Conservation (phyloP, 495 filamentous ascomycete species). For the Coniosporium apollinis region DNA sequence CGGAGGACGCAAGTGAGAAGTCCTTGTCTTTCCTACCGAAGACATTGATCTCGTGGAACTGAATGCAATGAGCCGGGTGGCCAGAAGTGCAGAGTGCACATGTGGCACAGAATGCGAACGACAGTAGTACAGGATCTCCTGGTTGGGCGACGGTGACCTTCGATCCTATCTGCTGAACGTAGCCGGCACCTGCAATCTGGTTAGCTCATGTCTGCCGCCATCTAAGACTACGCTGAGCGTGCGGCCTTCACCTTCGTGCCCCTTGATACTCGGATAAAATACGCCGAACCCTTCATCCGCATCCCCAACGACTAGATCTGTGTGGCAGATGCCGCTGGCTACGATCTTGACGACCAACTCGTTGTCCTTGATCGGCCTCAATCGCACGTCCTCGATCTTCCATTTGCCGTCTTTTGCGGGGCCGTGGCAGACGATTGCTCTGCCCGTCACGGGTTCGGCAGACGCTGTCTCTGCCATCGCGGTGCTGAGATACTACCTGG, state of each 20-base stretch:
- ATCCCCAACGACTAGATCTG: constrained; percentile 9
- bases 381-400: constrained; percentile 16
- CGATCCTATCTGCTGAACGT: constrained; percentile 12
- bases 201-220: no score
- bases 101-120: constrained; percentile 19
- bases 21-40: constrained; percentile 5
- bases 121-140: constrained; percentile 20
- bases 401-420: constrained; percentile 14
- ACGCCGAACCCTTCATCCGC: constrained; percentile 8
- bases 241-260: constrained; percentile 18
- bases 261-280: constrained; percentile 14
- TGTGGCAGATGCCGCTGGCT: constrained; percentile 15
- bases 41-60: constrained; percentile 14
- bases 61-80: constrained; percentile 16
- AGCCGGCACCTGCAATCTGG: constrained; percentile 17
- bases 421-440: constrained; percentile 17
- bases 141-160: constrained; percentile 12
- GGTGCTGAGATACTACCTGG: no score
- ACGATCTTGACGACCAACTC: constrained; percentile 17
- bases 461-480: no score
- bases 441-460: no score
- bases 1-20: not conserved
- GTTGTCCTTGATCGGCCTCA: constrained; percentile 8
- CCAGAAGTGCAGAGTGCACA: constrained; percentile 19
- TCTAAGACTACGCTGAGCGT: no score